These are phyloP conservation scores for Avena insularis DNA, from an alignment of 176 grass and related monocot genomes.

Conservation along the genomic window DNA sequence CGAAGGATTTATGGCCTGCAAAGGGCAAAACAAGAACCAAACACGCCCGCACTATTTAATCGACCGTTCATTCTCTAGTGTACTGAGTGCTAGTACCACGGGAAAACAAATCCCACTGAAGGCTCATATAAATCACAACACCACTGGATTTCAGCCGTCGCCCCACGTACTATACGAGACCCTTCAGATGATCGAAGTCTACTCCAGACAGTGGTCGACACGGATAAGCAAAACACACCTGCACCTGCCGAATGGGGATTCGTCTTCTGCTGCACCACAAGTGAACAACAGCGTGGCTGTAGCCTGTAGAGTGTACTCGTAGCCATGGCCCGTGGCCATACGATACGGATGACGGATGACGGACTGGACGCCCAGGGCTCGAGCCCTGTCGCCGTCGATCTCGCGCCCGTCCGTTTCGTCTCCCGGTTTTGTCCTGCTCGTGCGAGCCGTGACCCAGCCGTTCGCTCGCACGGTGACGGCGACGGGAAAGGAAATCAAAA, in stretches of 20 bases:
- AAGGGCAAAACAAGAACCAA: neutral
- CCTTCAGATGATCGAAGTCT: neutral
- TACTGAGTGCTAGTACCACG: neutral
- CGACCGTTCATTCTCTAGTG: neutral
- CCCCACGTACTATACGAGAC: neutral
- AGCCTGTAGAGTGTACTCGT: neutral
- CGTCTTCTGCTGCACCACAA: too few relatives aligned
- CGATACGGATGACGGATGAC: constrained; percentile 34
- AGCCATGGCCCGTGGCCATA: neutral
- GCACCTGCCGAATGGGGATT: too few relatives aligned
- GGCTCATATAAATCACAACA: neutral
- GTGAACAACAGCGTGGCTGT: too few relatives aligned
- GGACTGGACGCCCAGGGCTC: constrained; percentile 29
- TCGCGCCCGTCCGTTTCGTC: constrained; percentile 20
- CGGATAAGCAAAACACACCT: neutral
- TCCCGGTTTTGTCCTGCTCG: constrained; percentile 40
- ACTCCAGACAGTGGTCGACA: neutral
- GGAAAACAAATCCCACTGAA: neutral
- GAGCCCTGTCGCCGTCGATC: constrained; percentile 8
- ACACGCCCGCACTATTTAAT: neutral
- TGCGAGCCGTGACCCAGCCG: neutral
- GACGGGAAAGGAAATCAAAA: constrained; percentile 16
- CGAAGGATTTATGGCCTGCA: too few relatives aligned
- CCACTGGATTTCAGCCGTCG: neutral
- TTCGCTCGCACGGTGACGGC: neutral